phyloP scores from a whole-genome alignment of 768 basidiomycete species.

The Leccinellum albellum region DNA sequence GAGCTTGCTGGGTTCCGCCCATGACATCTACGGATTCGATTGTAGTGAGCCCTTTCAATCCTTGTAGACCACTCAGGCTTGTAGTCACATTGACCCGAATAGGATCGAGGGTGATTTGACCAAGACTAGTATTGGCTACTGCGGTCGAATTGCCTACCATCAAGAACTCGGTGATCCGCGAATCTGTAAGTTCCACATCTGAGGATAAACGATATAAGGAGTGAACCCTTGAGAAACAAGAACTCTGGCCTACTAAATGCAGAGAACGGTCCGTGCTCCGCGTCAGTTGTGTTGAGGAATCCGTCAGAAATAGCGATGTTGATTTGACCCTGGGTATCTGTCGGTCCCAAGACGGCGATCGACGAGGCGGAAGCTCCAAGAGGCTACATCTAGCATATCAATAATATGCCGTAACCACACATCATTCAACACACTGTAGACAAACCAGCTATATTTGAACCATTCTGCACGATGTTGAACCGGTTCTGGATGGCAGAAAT shows the following conservation, averaged over 20 bases:
- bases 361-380: conserved; percentile 60
- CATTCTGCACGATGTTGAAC: conserved; percentile 58
- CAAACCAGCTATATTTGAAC: conserved; percentile 51
- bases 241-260: conserved; percentile 48
- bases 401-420: background rate
- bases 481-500: conserved; percentile 62
- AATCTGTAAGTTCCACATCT: conserved; percentile 58
- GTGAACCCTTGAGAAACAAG: background rate
- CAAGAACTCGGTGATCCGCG: conserved; percentile 45
- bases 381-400: conserved; percentile 38
- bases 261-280: conserved; percentile 50
- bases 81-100: conserved; percentile 72
- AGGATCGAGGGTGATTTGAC: conserved; percentile 63
- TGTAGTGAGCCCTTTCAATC: conserved; percentile 51
- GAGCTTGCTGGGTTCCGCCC: conserved; percentile 57
- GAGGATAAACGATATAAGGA: conserved; percentile 1
- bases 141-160: conserved; percentile 59
- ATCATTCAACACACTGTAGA: conserved; percentile 42
- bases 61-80: conserved; percentile 54
- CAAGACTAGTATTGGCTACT: conserved; percentile 57
- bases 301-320: conserved; percentile 60
- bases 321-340: conserved; percentile 59
- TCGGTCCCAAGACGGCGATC: conserved; percentile 47
- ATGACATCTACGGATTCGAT: conserved; percentile 62
- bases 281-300: conserved; percentile 44